Conservation (phyloP, 805 yeast genomes). For the Metschnikowia continentalis region DNA sequence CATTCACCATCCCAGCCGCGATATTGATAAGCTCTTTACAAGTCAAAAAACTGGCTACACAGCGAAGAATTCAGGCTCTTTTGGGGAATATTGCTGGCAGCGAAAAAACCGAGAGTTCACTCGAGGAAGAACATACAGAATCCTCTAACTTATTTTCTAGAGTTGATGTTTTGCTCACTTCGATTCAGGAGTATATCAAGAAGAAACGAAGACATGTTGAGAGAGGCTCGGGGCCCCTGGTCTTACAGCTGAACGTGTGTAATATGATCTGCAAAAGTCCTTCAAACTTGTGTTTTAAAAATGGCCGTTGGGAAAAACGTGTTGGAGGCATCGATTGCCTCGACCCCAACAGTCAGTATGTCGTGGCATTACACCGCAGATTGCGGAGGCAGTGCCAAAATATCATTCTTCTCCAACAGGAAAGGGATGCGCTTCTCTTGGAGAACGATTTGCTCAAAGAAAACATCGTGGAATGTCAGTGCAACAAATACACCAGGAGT, state of each 20-base stretch:
- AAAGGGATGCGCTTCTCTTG: constrained; percentile 10
- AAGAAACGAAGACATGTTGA: neutral
- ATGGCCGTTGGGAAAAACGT: constrained; percentile 11
- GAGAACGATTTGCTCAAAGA: constrained; percentile 3
- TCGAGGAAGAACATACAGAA: neutral
- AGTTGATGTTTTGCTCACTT: neutral
- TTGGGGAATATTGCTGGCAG: neutral
- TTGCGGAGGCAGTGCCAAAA: constrained; percentile 11
- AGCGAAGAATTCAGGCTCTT: neutral
- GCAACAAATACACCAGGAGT: neutral
- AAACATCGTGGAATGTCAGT: neutral
- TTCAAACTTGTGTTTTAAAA: constrained; percentile 1
- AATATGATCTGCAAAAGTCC: constrained; percentile 5
- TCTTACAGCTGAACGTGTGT: neutral
- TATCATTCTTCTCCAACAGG: constrained; percentile 13
- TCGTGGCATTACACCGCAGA: neutral
- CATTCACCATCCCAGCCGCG: neutral
- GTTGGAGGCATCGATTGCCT: constrained; percentile 3
- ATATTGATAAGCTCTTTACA: neutral
- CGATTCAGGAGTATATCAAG: neutral
- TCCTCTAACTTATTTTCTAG: neutral
- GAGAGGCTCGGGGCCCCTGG: neutral
- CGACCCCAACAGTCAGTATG: neutral
- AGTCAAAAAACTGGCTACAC: neutral
- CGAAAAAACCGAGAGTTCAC: neutral